Percentiles rank a stretch among this genome's conserved stretches.
Conservation (phyloP, 179 eudicot species). For the Beta macrorhiza region DNA sequence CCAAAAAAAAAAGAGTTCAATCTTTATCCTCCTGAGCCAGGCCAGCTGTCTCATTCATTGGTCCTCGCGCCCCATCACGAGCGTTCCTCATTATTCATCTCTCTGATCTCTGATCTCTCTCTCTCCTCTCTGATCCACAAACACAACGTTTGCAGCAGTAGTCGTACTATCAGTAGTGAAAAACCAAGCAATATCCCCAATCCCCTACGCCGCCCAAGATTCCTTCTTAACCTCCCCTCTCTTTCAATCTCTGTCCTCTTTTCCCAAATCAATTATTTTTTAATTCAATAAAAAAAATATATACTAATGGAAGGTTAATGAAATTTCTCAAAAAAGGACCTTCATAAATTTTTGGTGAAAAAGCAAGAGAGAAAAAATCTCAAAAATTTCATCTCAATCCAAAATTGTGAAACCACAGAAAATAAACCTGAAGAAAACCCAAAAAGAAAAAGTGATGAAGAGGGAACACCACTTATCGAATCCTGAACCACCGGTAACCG, state of each 20-base stretch:
- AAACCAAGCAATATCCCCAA: conserved; percentile 33
- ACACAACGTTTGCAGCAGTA: conserved; percentile 25
- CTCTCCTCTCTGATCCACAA: conserved; percentile 26
- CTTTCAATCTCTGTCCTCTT: background rate
- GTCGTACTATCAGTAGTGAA: conserved; percentile 29
- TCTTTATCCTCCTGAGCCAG: conserved; percentile 29
- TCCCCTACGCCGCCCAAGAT: conserved; percentile 27
- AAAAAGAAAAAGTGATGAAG: conserved; percentile 34
- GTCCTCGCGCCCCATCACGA: conserved; percentile 44
- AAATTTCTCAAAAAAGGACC: background rate
- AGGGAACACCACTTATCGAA: conserved; percentile 42
- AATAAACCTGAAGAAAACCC: background rate
- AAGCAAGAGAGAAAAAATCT: conserved; percentile 3
- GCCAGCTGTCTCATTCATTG: conserved; percentile 41
- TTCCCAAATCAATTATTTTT: background rate
- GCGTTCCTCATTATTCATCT: conserved; percentile 33
- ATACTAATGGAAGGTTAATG: background rate
- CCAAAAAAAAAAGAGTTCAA: background rate
- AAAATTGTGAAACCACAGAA: background rate
- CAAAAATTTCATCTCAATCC: conserved; percentile 2
- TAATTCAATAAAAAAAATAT: too few relatives aligned
- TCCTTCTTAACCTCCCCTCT: conserved; percentile 2
- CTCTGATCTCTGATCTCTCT: conserved; percentile 19
- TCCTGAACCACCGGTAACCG: conserved; percentile 10
- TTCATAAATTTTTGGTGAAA: conserved; percentile 3